phyloP scores from a whole-genome alignment of 768 basidiomycete genomes.

The Termitomyces bulborhizus region DNA sequence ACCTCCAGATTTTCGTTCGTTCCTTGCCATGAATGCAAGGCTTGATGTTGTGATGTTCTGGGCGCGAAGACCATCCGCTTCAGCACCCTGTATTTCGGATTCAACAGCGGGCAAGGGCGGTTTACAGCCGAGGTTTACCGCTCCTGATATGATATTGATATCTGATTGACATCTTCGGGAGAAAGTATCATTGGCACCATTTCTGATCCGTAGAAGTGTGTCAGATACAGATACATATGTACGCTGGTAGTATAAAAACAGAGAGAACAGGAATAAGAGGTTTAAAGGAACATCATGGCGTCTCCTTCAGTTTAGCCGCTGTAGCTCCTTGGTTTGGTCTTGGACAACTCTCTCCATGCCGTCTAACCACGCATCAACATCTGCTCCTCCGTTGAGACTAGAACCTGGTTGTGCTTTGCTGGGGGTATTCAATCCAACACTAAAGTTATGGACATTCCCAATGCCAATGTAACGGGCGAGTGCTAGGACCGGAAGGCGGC shows the following conservation, averaged over 20 bases:
- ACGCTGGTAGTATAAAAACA: neutral
- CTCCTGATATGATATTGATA: neutral
- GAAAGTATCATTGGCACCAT: neutral
- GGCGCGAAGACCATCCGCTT: neutral
- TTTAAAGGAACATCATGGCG: neutral
- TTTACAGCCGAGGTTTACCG: neutral
- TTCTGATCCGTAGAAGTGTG: neutral
- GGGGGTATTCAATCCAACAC: neutral
- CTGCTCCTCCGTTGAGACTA: conserved; percentile 19
- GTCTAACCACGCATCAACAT: conserved; percentile 71
- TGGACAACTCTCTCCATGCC: conserved; percentile 78
- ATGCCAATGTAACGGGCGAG: conserved; percentile 76
- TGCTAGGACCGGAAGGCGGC: conserved; percentile 91
- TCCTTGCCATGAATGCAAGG: neutral
- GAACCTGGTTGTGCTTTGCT: neutral
- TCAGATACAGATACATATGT: neutral
- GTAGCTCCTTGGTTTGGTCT: conserved; percentile 48
- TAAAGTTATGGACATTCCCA: conserved; percentile 24
- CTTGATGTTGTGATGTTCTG: too few species aligned
- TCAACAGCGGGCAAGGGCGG: neutral
- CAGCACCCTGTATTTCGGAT: neutral
- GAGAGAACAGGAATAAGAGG: neutral
- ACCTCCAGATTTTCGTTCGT: neutral
- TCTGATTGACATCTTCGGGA: neutral
- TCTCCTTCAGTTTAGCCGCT: conserved; percentile 29